Evolutionary conservation across 106 monocot species (phyloP).

Genomic region (Iris macrosiphon): DNA sequence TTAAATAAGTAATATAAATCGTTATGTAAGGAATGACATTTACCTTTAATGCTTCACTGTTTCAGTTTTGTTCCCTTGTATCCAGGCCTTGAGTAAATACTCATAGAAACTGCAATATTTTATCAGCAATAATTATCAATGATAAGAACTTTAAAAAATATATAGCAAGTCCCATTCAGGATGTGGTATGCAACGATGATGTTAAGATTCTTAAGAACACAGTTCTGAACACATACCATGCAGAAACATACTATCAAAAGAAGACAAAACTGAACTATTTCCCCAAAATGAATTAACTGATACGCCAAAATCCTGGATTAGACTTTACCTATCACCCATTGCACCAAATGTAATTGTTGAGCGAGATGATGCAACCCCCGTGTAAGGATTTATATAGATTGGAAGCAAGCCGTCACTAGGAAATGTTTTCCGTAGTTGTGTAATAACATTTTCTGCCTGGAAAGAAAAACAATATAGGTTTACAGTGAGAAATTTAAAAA

Average conservation of each 20-base stretch:
- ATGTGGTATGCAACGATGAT: background rate
- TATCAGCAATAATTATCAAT: background rate
- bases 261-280: too few relatives aligned
- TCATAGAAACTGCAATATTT: conserved; percentile 87
- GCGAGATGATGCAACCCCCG: conserved; percentile 35
- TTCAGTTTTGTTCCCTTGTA: conserved; percentile 97
- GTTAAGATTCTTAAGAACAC: too few relatives aligned
- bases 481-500: background rate
- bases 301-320: too few relatives aligned
- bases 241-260: too few relatives aligned
- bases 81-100: conserved; percentile 92
- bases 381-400: conserved; percentile 61
- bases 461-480: background rate
- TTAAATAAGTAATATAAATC: background rate
- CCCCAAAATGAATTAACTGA: too few relatives aligned
- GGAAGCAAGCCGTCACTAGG: conserved; percentile 70
- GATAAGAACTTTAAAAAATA: too few relatives aligned
- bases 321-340: conserved; percentile 80
- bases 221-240: too few relatives aligned
- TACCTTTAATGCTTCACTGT: conserved; percentile 82
- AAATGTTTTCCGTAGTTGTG: conserved; percentile 47
- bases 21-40: background rate
- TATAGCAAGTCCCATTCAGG: too few relatives aligned
- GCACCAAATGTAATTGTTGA: conserved; percentile 80
- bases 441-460: conserved; percentile 64